These are phyloP conservation scores for Conringia planisiliqua DNA, from an alignment of 345 rosid species.

Conservation along the genomic window DNA sequence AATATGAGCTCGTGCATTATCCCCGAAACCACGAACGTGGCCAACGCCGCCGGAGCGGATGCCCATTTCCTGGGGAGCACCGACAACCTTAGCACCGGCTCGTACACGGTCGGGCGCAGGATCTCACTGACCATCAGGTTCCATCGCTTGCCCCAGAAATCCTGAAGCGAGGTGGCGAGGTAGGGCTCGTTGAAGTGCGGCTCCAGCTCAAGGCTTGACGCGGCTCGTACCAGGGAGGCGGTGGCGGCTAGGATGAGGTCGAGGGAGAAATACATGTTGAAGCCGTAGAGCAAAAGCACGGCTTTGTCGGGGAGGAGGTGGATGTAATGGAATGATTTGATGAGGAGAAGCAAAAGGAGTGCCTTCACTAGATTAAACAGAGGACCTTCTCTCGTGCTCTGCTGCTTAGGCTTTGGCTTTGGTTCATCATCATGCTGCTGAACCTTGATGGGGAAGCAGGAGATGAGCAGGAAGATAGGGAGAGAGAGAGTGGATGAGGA, in stretches of 20 bases:
- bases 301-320: neutral
- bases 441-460: neutral
- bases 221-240: neutral
- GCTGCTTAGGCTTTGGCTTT: neutral
- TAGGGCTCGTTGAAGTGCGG: neutral
- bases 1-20: constrained; percentile 4
- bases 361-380: neutral
- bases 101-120: constrained; percentile 1
- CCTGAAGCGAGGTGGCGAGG: constrained; percentile 1
- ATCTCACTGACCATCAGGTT: constrained; percentile 1
- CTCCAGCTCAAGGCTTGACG: neutral
- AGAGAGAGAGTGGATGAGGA: neutral
- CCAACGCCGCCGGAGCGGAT: neutral
- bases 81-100: neutral
- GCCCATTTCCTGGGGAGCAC: neutral
- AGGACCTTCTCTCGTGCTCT: neutral
- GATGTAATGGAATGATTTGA: neutral
- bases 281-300: neutral
- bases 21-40: neutral
- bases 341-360: neutral
- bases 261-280: neutral
- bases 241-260: neutral
- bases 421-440: neutral
- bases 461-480: neutral
- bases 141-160: constrained; percentile 2